Percentiles rank a stretch among this genome's conserved stretches.
phyloP scores from a whole-genome alignment of 768 basidiomycete genomes.

The Phanerochaete sordida region DNA sequence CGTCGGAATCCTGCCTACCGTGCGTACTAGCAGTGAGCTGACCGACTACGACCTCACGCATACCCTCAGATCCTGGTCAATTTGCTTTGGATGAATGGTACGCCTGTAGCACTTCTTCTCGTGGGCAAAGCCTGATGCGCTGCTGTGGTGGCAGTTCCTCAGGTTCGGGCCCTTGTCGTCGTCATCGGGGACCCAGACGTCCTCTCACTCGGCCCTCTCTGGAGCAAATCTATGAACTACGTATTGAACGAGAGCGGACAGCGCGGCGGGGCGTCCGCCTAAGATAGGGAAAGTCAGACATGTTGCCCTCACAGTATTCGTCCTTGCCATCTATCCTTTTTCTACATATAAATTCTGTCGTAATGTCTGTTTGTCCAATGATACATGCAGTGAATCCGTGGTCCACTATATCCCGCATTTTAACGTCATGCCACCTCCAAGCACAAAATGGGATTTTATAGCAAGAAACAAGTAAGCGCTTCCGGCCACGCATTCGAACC shows the following conservation, averaged over 20 bases:
- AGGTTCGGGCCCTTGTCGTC: slow-evolving; percentile 60
- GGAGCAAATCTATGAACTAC: slow-evolving; percentile 59
- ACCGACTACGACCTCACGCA: slow-evolving; percentile 24
- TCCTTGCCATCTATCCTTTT: too few relatives aligned
- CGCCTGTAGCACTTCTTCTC: background rate
- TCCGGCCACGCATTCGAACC: too few relatives aligned
- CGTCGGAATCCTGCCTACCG: slow-evolving; percentile 38
- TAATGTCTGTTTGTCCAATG: too few relatives aligned
- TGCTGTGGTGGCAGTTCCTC: slow-evolving; percentile 70
- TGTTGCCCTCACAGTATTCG: too few relatives aligned
- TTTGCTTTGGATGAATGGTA: slow-evolving; percentile 44
- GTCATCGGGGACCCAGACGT: slow-evolving; percentile 59
- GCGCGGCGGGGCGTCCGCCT: slow-evolving; percentile 36
- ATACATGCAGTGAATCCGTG: too few relatives aligned
- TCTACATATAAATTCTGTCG: too few relatives aligned
- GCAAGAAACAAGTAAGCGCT: too few relatives aligned
- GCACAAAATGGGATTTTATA: too few relatives aligned
- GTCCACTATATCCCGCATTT: too few relatives aligned
- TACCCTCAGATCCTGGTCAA: slow-evolving; percentile 25
- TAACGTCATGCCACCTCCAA: too few relatives aligned
- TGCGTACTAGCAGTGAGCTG: slow-evolving; percentile 31
- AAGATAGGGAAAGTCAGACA: too few relatives aligned
- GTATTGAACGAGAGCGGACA: slow-evolving; percentile 48
- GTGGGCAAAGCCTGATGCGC: too few relatives aligned
- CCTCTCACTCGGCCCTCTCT: slow-evolving; percentile 54